phyloP scores from a whole-genome alignment of 139 green algal species.

The Pseudopediastrum boryanum region DNA sequence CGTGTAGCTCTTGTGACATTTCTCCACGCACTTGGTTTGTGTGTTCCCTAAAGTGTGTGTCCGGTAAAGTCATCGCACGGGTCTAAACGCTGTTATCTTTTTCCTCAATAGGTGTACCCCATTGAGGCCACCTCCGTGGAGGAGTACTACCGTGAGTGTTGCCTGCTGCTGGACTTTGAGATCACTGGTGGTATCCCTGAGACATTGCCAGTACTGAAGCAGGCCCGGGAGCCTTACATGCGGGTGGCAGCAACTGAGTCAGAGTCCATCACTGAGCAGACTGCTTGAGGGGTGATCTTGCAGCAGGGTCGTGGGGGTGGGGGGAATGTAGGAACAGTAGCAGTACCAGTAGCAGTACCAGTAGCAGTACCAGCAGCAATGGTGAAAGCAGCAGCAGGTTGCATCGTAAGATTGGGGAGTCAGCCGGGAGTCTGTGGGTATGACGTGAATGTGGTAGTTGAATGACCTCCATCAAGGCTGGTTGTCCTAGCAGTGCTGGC shows the following conservation, averaged over 20 bases:
- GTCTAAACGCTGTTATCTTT: no score
- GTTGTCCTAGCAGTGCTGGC: no score
- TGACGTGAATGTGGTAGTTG: no score
- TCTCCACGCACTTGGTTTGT: no score
- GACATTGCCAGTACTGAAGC: conserved; percentile 84
- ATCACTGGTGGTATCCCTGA: conserved; percentile 94
- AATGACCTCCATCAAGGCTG: no score
- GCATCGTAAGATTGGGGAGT: no score
- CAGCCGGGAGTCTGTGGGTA: no score
- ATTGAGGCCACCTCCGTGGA: conserved; percentile 83
- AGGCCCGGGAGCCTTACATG: conserved; percentile 48
- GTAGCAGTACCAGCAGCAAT: no score
- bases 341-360: background rate
- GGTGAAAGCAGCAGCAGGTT: background rate
- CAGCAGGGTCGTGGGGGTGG: background rate
- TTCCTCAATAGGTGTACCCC: conserved; percentile 87
- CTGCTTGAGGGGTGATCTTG: background rate
- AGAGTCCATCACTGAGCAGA: no score
- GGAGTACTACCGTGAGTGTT: conserved; percentile 75
- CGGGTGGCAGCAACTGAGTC: background rate
- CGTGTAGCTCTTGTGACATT: no score
- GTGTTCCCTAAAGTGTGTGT: no score
- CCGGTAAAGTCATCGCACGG: no score
- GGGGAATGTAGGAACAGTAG: background rate
- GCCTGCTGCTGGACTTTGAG: conserved; percentile 90